Evolutionary conservation across 176 grass and related monocot species (phyloP).

Genomic region (Musa beccarii): DNA sequence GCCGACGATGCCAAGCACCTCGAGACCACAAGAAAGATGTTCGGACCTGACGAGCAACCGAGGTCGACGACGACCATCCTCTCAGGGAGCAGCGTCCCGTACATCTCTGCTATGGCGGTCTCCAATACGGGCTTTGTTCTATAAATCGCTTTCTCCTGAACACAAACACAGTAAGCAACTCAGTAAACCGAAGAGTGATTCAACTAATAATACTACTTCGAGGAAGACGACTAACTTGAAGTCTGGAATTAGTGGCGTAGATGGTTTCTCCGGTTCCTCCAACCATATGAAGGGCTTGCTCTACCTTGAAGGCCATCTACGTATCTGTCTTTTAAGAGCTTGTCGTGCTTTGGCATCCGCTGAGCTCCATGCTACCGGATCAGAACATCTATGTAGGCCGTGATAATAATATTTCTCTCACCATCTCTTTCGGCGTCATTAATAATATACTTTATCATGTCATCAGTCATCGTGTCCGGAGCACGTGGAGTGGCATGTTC

Average conservation of each 20-base stretch:
- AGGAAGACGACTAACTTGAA: constrained; percentile 2
- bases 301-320: not conserved
- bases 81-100: not conserved
- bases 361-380: too few species aligned
- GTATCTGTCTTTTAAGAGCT: too few species aligned
- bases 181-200: too few species aligned
- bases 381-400: too few species aligned
- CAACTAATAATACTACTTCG: too few species aligned
- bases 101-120: constrained; percentile 15
- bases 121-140: constrained; percentile 20
- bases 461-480: too few species aligned
- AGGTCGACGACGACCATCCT: constrained; percentile 36
- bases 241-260: constrained; percentile 30
- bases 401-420: too few species aligned
- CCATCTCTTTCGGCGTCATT: too few species aligned
- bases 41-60: constrained; percentile 38
- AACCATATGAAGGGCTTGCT: constrained; percentile 20
- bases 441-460: too few species aligned
- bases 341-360: too few species aligned
- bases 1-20: constrained; percentile 9
- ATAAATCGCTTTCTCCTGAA: constrained; percentile 30
- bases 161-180: too few species aligned
- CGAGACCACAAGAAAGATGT: constrained; percentile 27
- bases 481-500: too few species aligned
- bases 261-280: constrained; percentile 11